Conservation (phyloP, 2,329 filamentous ascomycete genomes). For the Scleromitrula shiraiana region DNA sequence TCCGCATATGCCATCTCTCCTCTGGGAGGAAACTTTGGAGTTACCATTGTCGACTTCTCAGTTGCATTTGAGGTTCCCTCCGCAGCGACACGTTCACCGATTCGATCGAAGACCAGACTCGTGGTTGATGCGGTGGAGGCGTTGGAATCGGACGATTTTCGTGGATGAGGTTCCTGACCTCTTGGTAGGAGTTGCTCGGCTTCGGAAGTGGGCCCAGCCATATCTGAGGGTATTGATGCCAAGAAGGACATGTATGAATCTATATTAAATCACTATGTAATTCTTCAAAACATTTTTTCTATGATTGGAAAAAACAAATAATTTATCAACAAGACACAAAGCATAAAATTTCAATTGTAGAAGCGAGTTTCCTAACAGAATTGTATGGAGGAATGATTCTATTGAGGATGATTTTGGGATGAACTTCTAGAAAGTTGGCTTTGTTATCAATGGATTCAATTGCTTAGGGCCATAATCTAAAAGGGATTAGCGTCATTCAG, state of each 20-base stretch:
- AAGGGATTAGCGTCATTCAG: not conserved
- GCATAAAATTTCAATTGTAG: not conserved
- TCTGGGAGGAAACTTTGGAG: conserved; percentile 23
- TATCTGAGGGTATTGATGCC: conserved; percentile 10
- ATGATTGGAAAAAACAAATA: not conserved
- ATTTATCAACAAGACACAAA: not conserved
- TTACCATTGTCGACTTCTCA: conserved; percentile 22
- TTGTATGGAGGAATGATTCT: not conserved
- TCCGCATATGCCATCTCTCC: conserved; percentile 24
- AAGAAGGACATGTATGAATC: not conserved
- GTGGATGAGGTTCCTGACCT: conserved; percentile 13
- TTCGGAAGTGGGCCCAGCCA: conserved; percentile 27
- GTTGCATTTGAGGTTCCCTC: conserved; percentile 15
- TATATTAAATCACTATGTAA: not conserved
- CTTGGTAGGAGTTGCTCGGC: conserved; percentile 21
- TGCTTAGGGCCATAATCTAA: not conserved
- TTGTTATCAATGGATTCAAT: not conserved
- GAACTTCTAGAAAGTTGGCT: not conserved
- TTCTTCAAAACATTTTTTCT: not conserved
- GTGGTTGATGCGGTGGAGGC: conserved; percentile 72
- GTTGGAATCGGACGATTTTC: conserved; percentile 39
- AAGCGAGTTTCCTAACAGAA: not conserved
- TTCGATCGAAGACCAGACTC: conserved; percentile 71
- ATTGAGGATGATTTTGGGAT: conserved; percentile 2
- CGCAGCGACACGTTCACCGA: conserved; percentile 43